A percentile compares a stretch with the other conserved stretches of the same genome.
phyloP scores from a whole-genome alignment of 768 basidiomycete genomes.

The Vishniacozyma victoriae region DNA sequence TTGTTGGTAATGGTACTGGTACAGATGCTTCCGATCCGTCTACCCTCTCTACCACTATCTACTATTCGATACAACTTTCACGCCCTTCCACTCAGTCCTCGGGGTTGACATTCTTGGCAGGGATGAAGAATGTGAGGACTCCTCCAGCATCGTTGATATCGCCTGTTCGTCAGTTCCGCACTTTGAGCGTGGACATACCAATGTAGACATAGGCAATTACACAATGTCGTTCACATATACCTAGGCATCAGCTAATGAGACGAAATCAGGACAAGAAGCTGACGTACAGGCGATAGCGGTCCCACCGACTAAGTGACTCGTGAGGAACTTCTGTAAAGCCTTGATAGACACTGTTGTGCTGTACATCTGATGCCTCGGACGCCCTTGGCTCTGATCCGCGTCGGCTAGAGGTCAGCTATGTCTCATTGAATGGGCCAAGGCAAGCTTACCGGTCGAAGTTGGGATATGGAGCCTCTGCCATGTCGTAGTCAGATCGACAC shows the following conservation, averaged over 20 bases:
- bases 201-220: constrained; percentile 47
- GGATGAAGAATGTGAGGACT: constrained; percentile 46
- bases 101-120: constrained; percentile 31
- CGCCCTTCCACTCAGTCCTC: not conserved
- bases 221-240: constrained; percentile 44
- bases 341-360: constrained; percentile 33
- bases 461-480: constrained; percentile 40
- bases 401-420: constrained; percentile 6
- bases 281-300: constrained; percentile 38
- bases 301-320: constrained; percentile 36
- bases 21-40: too few relatives aligned
- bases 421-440: not conserved
- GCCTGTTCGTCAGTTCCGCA: constrained; percentile 21
- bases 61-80: not conserved
- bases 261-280: not conserved
- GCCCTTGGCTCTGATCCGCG: constrained; percentile 16
- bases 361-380: constrained; percentile 33
- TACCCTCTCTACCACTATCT: too few relatives aligned
- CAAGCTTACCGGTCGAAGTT: constrained; percentile 21
- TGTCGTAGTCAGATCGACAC: constrained; percentile 33
- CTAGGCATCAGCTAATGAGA: constrained; percentile 12
- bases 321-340: constrained; percentile 41
- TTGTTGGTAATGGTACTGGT: too few relatives aligned
- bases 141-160: constrained; percentile 41
- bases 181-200: constrained; percentile 21